Evolutionary conservation across 179 eudicot genomes (phyloP).

Genomic region (Gypsophila paniculata): DNA sequence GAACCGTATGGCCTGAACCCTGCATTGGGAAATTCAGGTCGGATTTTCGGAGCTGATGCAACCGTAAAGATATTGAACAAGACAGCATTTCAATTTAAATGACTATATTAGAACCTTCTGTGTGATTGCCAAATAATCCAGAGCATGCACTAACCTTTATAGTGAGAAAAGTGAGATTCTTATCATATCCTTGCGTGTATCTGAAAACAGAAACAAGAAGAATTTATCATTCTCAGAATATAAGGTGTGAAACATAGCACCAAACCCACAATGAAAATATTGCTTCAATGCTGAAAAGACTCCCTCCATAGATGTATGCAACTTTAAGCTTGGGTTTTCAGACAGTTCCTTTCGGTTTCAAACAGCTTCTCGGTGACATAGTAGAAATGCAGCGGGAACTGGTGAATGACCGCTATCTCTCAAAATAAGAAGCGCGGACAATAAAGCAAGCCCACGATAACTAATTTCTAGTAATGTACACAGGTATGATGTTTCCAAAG

Average conservation of each 20-base stretch:
- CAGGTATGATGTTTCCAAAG: background rate
- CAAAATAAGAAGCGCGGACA: background rate
- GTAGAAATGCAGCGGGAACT: background rate
- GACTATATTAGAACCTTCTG: background rate
- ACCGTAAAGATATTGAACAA: background rate
- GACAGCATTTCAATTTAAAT: background rate
- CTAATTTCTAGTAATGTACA: background rate
- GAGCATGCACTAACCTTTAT: conserved; percentile 48
- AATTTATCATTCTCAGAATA: background rate
- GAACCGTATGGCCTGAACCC: conserved; percentile 34
- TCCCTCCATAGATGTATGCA: background rate
- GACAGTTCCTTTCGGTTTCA: background rate
- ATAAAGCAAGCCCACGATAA: background rate
- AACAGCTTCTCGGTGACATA: background rate
- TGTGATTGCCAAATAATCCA: background rate
- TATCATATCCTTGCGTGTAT: conserved; percentile 61
- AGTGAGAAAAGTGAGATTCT: conserved; percentile 72
- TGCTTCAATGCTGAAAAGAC: background rate
- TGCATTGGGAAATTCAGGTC: conserved; percentile 22
- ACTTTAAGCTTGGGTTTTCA: background rate
- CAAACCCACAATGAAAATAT: background rate
- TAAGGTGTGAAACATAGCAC: background rate
- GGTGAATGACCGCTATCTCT: background rate
- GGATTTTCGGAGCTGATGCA: conserved; percentile 5
- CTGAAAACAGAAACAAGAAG: conserved; percentile 28